phyloP scores from a whole-genome alignment of 1,139 yeast species.

The Blastobotrys indianensis region DNA sequence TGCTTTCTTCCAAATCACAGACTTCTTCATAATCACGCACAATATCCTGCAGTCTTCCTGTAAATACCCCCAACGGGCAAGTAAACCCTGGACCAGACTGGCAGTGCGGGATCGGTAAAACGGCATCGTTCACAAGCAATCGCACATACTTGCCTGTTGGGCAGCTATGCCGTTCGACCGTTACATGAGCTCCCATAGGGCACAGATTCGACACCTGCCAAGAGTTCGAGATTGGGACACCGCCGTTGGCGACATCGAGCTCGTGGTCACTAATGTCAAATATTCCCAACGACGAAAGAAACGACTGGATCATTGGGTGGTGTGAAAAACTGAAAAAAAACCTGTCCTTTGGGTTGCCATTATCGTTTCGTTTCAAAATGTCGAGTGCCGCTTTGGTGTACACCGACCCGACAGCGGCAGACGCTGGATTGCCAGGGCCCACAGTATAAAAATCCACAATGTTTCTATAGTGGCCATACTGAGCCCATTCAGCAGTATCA shows the following conservation, averaged over 20 bases:
- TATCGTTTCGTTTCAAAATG: conserved; percentile 39
- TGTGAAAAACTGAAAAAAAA: conserved; percentile 44
- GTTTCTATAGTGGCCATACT: conserved; percentile 42
- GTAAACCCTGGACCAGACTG: conserved; percentile 45
- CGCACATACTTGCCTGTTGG: conserved; percentile 34
- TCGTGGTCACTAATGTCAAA: conserved; percentile 20
- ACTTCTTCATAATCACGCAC: background rate
- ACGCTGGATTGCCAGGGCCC: conserved; percentile 45
- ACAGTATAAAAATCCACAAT: conserved; percentile 42
- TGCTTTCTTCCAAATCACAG: conserved; percentile 4
- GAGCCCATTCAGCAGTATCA: conserved; percentile 45
- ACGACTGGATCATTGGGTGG: conserved; percentile 47
- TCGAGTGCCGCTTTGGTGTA: conserved; percentile 45
- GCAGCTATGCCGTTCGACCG: conserved; percentile 41
- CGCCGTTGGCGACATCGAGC: background rate
- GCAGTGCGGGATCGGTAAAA: conserved; percentile 45
- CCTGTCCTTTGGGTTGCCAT: conserved; percentile 17
- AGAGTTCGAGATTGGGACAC: background rate
- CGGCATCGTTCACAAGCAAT: conserved; percentile 51
- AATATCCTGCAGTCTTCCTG: background rate
- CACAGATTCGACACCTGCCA: conserved; percentile 35
- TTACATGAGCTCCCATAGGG: conserved; percentile 50
- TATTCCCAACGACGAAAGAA: conserved; percentile 43
- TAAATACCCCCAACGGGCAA: conserved; percentile 16
- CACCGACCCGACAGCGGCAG: conserved; percentile 43